phyloP scores from a whole-genome alignment of 2,329 filamentous ascomycete species.

The Neodidymelliopsis sp. region DNA sequence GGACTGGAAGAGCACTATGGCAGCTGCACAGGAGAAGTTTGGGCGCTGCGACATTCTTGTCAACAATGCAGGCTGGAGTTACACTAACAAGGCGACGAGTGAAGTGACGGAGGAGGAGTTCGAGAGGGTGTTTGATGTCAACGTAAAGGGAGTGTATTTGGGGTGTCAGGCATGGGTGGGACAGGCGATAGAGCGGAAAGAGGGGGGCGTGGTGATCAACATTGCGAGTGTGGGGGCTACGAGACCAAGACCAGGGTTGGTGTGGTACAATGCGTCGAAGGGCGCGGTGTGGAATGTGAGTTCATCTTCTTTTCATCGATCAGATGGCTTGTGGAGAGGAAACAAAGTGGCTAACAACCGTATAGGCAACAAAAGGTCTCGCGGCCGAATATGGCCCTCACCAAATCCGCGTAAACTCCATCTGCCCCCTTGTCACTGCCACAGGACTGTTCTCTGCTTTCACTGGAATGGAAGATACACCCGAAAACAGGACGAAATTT shows the following conservation, averaged over 20 bases:
- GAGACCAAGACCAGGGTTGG: slow-evolving; percentile 67
- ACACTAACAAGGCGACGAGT: slow-evolving; percentile 63
- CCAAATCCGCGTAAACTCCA: slow-evolving; percentile 75
- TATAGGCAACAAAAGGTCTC: slow-evolving; percentile 66
- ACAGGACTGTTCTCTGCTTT: slow-evolving; percentile 69
- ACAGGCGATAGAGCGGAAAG: slow-evolving; percentile 65
- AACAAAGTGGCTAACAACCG: background rate
- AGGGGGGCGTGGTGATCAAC: slow-evolving; percentile 69
- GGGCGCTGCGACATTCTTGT: slow-evolving; percentile 67
- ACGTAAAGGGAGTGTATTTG: slow-evolving; percentile 71
- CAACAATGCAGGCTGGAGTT: slow-evolving; percentile 67
- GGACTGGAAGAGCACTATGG: slow-evolving; percentile 62
- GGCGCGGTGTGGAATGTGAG: slow-evolving; percentile 67
- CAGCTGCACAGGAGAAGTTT: slow-evolving; percentile 60
- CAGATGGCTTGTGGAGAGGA: too few relatives aligned
- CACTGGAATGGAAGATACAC: slow-evolving; percentile 68
- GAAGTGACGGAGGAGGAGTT: slow-evolving; percentile 72
- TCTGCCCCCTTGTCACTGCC: slow-evolving; percentile 72
- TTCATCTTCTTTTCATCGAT: too few relatives aligned
- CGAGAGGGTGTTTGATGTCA: slow-evolving; percentile 71
- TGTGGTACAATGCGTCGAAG: slow-evolving; percentile 76
- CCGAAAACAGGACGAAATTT: slow-evolving; percentile 60
- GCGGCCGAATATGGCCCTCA: slow-evolving; percentile 77
- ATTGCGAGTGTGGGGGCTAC: slow-evolving; percentile 70
- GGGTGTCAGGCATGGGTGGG: slow-evolving; percentile 67